phyloP scores from a whole-genome alignment of 768 basidiomycete genomes.

The Suillus alpinus region DNA sequence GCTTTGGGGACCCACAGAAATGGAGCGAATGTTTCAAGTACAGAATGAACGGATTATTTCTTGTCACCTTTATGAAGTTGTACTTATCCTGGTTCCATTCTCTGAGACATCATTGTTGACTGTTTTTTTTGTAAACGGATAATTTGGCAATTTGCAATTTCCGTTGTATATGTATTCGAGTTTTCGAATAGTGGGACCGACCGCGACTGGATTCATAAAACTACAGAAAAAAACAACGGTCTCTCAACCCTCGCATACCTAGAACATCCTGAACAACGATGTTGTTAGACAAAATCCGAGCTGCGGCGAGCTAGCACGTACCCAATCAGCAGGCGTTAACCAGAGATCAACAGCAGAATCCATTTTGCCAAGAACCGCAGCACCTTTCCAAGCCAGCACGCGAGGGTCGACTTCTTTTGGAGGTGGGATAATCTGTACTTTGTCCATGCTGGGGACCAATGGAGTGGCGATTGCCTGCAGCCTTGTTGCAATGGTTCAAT shows the following conservation, averaged over 20 bases:
- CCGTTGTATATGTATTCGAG: background rate
- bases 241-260: constrained; percentile 79
- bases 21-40: background rate
- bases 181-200: background rate
- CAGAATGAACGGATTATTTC: background rate
- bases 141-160: background rate
- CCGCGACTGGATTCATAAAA: background rate
- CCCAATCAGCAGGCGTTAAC: constrained; percentile 88
- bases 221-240: constrained; percentile 77
- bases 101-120: background rate
- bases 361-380: constrained; percentile 86
- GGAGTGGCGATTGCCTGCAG: constrained; percentile 84
- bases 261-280: constrained; percentile 54
- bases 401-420: constrained; percentile 91
- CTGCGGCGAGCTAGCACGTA: constrained; percentile 32
- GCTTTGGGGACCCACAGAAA: background rate
- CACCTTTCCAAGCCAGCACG: constrained; percentile 94
- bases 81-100: background rate
- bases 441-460: constrained; percentile 79
- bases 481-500: constrained; percentile 32
- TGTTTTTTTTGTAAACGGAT: background rate
- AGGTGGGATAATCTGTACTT: constrained; percentile 89
- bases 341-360: constrained; percentile 88
- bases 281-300: background rate
- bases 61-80: background rate